phyloP scores from a whole-genome alignment of 768 basidiomycete species.

The Russula ochroleuca region DNA sequence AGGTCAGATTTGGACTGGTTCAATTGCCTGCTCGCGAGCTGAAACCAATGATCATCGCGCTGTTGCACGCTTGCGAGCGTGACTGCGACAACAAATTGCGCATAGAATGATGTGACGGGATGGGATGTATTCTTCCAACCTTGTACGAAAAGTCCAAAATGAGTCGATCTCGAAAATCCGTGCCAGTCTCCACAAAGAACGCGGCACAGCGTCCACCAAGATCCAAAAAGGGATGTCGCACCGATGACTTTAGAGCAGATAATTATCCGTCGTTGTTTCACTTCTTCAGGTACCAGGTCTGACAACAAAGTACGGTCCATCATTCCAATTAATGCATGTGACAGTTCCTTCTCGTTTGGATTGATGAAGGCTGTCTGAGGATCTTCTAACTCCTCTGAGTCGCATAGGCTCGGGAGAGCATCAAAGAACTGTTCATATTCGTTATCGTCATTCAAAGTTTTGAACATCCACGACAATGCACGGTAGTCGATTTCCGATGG shows the following conservation, averaged over 20 bases:
- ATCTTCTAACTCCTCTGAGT: not conserved
- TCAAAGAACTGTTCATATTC: slow-evolving; percentile 9
- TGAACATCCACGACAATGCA: not conserved
- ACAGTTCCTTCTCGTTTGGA: slow-evolving; percentile 1
- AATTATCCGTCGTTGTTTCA: not conserved
- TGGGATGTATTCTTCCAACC: not conserved
- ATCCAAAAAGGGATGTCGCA: not conserved
- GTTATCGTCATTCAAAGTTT: not conserved
- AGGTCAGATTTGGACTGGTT: not conserved
- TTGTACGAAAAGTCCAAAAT: slow-evolving; percentile 6
- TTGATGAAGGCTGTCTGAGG: not conserved
- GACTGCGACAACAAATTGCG: not conserved
- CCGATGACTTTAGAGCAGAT: slow-evolving; percentile 4
- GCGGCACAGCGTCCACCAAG: not conserved
- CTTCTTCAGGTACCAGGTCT: not conserved
- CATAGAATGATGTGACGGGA: not conserved
- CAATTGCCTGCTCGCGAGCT: not conserved
- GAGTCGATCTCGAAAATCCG: slow-evolving; percentile 1
- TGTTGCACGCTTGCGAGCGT: not conserved
- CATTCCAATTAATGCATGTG: not conserved
- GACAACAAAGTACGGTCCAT: slow-evolving; percentile 3
- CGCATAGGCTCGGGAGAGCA: not conserved
- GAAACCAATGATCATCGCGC: slow-evolving; percentile 4
- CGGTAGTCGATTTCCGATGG: not conserved
- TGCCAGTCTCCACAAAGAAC: slow-evolving; percentile 1